A percentile compares a stretch with the other conserved stretches of the same genome.
Conservation (phyloP, 805 yeast species). For the Candida fluviatilis region DNA sequence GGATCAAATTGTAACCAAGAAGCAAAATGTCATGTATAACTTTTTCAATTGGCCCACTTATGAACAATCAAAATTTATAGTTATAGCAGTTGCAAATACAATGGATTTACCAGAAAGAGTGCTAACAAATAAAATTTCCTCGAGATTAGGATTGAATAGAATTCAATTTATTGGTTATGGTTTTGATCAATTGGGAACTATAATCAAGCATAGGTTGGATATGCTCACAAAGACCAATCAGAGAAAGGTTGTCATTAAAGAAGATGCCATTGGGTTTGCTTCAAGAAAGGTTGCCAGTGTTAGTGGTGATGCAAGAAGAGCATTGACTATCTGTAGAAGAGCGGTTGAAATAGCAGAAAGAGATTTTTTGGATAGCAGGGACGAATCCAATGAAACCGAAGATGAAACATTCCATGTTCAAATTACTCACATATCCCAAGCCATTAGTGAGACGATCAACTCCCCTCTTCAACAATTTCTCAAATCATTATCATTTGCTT, state of each 20-base stretch:
- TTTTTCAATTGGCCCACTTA: constrained; percentile 97
- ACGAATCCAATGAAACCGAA: constrained; percentile 12
- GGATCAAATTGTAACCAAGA: constrained; percentile 82
- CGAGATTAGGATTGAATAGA: constrained; percentile 84
- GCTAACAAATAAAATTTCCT: constrained; percentile 82
- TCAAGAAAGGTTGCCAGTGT: constrained; percentile 93
- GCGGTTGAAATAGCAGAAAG: constrained; percentile 85
- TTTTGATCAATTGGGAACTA: constrained; percentile 67
- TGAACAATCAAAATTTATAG: constrained; percentile 70
- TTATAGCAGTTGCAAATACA: constrained; percentile 92
- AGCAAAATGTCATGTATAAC: constrained; percentile 87
- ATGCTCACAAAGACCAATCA: constrained; percentile 27
- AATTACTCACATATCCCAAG: constrained; percentile 71
- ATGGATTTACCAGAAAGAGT: constrained; percentile 95
- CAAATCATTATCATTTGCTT: constrained; percentile 55
- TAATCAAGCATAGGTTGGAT: constrained; percentile 68
- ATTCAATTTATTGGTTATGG: constrained; percentile 88
- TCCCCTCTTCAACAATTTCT: constrained; percentile 68
- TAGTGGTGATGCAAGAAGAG: constrained; percentile 96
- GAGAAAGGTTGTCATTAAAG: constrained; percentile 44
- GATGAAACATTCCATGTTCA: constrained; percentile 52
- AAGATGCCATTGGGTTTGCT: constrained; percentile 86
- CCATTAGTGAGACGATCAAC: constrained; percentile 72
- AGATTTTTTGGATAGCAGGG: constrained; percentile 37
- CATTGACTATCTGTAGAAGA: constrained; percentile 78